phyloP scores from a whole-genome alignment of 805 yeast genomes.

The Wickerhamiella cacticola region DNA sequence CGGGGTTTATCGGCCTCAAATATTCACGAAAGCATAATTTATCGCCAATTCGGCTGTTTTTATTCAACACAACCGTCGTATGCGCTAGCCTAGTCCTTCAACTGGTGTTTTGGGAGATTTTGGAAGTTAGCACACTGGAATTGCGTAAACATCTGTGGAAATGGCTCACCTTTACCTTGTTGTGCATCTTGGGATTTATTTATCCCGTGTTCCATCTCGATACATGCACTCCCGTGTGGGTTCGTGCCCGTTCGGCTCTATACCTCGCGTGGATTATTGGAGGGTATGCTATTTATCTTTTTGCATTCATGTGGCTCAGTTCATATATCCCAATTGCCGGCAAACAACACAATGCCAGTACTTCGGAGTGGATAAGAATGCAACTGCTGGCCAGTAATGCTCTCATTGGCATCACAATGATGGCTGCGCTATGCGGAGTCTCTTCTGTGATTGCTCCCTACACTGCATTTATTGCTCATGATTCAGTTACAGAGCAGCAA shows the following conservation, averaged over 20 bases:
- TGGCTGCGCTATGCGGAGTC: constrained; percentile 33
- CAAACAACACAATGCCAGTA: constrained; percentile 9
- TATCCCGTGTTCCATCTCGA: constrained; percentile 19
- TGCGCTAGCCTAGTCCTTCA: constrained; percentile 23
- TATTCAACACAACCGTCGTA: constrained; percentile 4
- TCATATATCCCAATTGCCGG: constrained; percentile 26
- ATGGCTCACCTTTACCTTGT: constrained; percentile 22
- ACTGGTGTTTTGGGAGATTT: constrained; percentile 32
- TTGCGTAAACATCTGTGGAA: constrained; percentile 20
- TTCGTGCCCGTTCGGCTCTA: constrained; percentile 17
- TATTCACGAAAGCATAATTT: not conserved
- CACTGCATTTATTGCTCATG: constrained; percentile 25
- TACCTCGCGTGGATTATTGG: constrained; percentile 21
- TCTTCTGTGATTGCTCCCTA: constrained; percentile 34
- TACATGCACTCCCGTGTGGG: constrained; percentile 11
- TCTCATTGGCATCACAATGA: constrained; percentile 32
- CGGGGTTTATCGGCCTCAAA: not conserved
- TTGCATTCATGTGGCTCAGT: constrained; percentile 24
- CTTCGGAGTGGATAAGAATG: constrained; percentile 20
- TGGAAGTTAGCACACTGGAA: constrained; percentile 17
- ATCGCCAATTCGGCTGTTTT: constrained; percentile 14
- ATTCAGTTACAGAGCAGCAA: constrained; percentile 25
- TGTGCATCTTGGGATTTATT: constrained; percentile 17
- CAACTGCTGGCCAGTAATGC: constrained; percentile 29
- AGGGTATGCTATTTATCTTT: constrained; percentile 21